These are phyloP conservation scores for Zygnema circumcarinatum DNA, from an alignment of 139 green algal genomes.

Conservation along the genomic window DNA sequence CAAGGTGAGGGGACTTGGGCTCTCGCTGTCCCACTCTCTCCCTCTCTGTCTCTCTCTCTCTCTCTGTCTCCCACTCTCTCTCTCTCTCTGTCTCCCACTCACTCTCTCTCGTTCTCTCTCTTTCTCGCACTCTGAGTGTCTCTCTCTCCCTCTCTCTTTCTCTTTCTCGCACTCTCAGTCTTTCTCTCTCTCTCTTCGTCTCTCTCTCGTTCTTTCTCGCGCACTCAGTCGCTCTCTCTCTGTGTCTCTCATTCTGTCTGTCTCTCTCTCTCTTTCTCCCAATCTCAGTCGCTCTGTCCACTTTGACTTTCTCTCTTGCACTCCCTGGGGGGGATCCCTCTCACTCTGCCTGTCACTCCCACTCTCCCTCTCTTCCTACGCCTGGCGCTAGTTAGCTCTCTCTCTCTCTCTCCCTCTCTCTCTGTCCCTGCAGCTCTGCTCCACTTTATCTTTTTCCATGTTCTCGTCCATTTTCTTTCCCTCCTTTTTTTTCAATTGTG, in stretches of 20 bases:
- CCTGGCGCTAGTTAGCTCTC: too few relatives aligned
- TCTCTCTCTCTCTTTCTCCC: background rate
- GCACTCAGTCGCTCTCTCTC: background rate
- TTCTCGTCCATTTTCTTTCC: too few relatives aligned
- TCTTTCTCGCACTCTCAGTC: background rate
- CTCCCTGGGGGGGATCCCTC: too few relatives aligned
- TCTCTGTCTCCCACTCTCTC: background rate
- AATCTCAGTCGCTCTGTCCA: background rate
- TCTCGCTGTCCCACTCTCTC: background rate
- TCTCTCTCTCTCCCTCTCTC: too few relatives aligned
- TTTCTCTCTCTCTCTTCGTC: background rate
- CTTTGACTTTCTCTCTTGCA: too few relatives aligned
- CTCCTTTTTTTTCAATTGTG: too few relatives aligned
- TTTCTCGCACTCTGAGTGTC: background rate
- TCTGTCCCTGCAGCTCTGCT: too few relatives aligned
- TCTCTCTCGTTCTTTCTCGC: background rate
- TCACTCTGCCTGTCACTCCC: too few relatives aligned
- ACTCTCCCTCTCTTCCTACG: too few relatives aligned
- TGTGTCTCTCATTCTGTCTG: background rate
- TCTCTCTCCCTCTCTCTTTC: background rate
- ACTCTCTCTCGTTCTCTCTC: background rate
- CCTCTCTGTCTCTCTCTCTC: background rate
- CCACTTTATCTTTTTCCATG: too few relatives aligned
- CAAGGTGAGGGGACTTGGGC: background rate
- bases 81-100: background rate